A percentile compares a stretch with the other conserved stretches of the same genome.
phyloP scores from a whole-genome alignment of 805 yeast species.

The Tetrapisispora arboricola region DNA sequence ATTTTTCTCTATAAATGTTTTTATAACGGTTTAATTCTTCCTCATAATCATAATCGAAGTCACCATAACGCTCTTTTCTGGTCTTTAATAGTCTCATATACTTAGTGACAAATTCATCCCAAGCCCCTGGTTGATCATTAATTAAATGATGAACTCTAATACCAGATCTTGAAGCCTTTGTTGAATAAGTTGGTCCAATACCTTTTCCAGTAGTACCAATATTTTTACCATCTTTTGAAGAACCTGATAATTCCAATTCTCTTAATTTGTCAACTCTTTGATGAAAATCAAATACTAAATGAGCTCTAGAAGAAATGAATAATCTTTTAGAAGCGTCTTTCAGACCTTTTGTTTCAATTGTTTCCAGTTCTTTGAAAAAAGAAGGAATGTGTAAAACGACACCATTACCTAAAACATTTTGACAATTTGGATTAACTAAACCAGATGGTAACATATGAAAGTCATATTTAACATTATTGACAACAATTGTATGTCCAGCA shows the following conservation, averaged over 20 bases:
- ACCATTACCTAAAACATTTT: constrained; percentile 87
- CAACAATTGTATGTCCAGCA: constrained; percentile 98
- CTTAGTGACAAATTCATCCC: constrained; percentile 80
- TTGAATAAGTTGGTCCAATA: constrained; percentile 95
- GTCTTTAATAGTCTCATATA: constrained; percentile 70
- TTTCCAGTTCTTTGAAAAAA: constrained; percentile 75
- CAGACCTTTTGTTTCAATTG: constrained; percentile 74
- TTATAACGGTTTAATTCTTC: constrained; percentile 72
- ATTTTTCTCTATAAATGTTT: constrained; percentile 48
- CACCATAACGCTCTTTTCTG: constrained; percentile 85
- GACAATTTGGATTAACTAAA: constrained; percentile 86
- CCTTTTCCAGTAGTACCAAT: constrained; percentile 99
- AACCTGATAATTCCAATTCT: constrained; percentile 71
- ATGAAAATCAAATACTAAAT: constrained; percentile 94
- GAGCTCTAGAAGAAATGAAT: constrained; percentile 88
- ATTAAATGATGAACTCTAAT: constrained; percentile 93
- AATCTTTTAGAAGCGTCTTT: constrained; percentile 48
- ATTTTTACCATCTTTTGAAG: constrained; percentile 50
- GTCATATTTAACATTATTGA: constrained; percentile 77
- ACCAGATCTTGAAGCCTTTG: constrained; percentile 95
- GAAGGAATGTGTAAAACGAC: constrained; percentile 95
- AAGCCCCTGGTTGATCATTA: constrained; percentile 77
- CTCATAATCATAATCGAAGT: constrained; percentile 77
- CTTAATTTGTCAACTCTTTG: constrained; percentile 93
- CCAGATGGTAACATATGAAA: constrained; percentile 99